Percentiles rank a stretch among this genome's conserved stretches.
phyloP scores from a whole-genome alignment of 495 filamentous ascomycete genomes.

The Aspergillus taichungensis region DNA sequence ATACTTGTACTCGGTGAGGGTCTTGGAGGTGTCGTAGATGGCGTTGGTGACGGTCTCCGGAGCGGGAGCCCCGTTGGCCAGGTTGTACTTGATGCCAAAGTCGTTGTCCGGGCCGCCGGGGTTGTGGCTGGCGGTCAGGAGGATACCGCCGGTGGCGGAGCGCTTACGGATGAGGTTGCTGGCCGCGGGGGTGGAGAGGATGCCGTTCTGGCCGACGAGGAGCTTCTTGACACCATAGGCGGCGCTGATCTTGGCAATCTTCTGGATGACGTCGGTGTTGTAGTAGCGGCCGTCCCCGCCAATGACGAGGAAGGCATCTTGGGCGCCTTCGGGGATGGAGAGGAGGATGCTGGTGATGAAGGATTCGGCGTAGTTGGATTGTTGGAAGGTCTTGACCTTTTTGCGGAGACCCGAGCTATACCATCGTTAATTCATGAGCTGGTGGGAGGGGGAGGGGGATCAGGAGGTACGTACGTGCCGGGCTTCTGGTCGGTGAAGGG shows the following conservation, averaged over 20 bases:
- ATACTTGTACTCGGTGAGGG: constrained; percentile 84
- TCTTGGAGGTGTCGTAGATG: constrained; percentile 86
- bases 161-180: constrained; percentile 90
- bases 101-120: constrained; percentile 89
- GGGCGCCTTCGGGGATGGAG: constrained; percentile 88
- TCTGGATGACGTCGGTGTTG: constrained; percentile 90
- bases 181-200: constrained; percentile 90
- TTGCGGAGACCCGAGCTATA: constrained; percentile 91
- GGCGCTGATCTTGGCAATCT: constrained; percentile 94
- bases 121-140: constrained; percentile 96
- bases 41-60: constrained; percentile 96
- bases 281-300: constrained; percentile 96
- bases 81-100: constrained; percentile 99
- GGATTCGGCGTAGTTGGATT: constrained; percentile 89
- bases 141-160: constrained; percentile 90
- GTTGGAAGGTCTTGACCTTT: constrained; percentile 96
- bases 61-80: constrained; percentile 88
- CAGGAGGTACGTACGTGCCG: constrained; percentile 75
- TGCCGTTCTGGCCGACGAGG: constrained; percentile 88
- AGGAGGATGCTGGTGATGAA: constrained; percentile 90
- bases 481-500: constrained; percentile 95
- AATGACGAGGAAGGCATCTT: constrained; percentile 87
- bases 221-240: constrained; percentile 99
- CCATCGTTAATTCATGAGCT: constrained; percentile 15
- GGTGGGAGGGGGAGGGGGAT: neutral